phyloP scores from a whole-genome alignment of 371 early-diverging fungal species.

The Rhizopus arrhizus region DNA sequence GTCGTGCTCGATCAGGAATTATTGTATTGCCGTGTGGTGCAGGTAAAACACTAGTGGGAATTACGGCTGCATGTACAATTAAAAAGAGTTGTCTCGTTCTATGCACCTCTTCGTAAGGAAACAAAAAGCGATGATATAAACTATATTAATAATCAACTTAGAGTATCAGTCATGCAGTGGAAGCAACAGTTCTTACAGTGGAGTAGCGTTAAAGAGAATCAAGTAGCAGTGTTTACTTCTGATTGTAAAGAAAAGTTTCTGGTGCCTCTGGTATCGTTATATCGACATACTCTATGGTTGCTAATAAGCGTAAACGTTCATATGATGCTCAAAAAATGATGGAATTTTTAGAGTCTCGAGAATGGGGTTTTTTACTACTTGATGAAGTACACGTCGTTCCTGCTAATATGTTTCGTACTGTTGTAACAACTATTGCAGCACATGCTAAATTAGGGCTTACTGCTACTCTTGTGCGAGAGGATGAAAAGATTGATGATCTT shows the following conservation, averaged over 20 bases:
- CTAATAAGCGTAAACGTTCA: slow-evolving; percentile 93
- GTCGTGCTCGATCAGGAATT: slow-evolving; percentile 98
- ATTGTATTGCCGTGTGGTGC: slow-evolving; percentile 99
- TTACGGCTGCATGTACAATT: slow-evolving; percentile 99
- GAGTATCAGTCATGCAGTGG: slow-evolving; percentile 99
- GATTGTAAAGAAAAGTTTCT: slow-evolving; percentile 90
- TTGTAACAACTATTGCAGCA: slow-evolving; percentile 93
- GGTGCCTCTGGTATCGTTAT: slow-evolving; percentile 93
- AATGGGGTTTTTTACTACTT: slow-evolving; percentile 98
- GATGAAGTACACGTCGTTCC: slow-evolving; percentile 99
- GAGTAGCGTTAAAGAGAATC: slow-evolving; percentile 91
- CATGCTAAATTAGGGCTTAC: slow-evolving; percentile 96
- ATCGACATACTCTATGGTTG: slow-evolving; percentile 99
- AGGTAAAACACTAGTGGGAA: slow-evolving; percentile 99
- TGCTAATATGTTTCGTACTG: slow-evolving; percentile 98
- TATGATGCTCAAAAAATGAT: slow-evolving; percentile 97
- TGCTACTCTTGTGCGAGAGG: slow-evolving; percentile 99
- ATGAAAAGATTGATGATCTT: slow-evolving; percentile 98
- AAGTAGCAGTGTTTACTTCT: slow-evolving; percentile 97
- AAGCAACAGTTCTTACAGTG: slow-evolving; percentile 95
- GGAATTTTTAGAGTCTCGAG: slow-evolving; percentile 88
- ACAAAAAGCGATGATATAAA: background rate
- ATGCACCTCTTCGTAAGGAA: slow-evolving; percentile 85
- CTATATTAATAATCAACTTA: slow-evolving; percentile 15
- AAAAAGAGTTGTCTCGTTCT: slow-evolving; percentile 96